Evolutionary conservation across 805 yeast genomes (phyloP).

Genomic region (Yarrowia sp.): DNA sequence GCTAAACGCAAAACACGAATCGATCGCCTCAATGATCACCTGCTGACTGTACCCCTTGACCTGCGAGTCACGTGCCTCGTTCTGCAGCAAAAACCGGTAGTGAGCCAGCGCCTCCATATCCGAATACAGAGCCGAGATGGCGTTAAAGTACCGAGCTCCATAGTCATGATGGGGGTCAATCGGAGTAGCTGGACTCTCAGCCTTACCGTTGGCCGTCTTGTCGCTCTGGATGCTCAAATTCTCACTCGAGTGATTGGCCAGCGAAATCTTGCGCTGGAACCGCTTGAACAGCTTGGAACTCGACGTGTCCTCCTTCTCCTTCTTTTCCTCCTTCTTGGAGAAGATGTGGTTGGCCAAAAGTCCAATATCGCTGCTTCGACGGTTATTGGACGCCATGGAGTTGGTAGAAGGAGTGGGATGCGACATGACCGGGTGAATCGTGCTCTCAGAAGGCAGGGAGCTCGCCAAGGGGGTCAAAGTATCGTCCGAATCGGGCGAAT

Average conservation of each 20-base stretch:
- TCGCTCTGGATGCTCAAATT: background rate
- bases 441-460: background rate
- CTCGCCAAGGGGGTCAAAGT: constrained; percentile 21
- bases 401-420: background rate
- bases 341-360: constrained; percentile 26
- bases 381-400: constrained; percentile 18
- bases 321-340: constrained; percentile 31
- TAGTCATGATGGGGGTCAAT: constrained; percentile 24
- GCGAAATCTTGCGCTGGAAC: constrained; percentile 30
- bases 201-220: background rate
- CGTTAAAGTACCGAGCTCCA: constrained; percentile 34
- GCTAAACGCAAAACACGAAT: constrained; percentile 19
- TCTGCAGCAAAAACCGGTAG: constrained; percentile 29
- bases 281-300: constrained; percentile 38
- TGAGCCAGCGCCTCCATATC: constrained; percentile 37
- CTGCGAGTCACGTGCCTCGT: constrained; percentile 24
- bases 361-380: constrained; percentile 20
- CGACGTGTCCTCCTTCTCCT: constrained; percentile 31
- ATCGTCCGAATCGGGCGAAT: constrained; percentile 23
- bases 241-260: constrained; percentile 13
- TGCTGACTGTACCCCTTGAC: constrained; percentile 7
- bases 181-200: background rate
- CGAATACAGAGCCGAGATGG: constrained; percentile 34
- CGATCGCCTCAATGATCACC: constrained; percentile 23
- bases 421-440: constrained; percentile 18